Conservation (phyloP, 2,329 filamentous ascomycete genomes). For the Colletotrichum horii region DNA sequence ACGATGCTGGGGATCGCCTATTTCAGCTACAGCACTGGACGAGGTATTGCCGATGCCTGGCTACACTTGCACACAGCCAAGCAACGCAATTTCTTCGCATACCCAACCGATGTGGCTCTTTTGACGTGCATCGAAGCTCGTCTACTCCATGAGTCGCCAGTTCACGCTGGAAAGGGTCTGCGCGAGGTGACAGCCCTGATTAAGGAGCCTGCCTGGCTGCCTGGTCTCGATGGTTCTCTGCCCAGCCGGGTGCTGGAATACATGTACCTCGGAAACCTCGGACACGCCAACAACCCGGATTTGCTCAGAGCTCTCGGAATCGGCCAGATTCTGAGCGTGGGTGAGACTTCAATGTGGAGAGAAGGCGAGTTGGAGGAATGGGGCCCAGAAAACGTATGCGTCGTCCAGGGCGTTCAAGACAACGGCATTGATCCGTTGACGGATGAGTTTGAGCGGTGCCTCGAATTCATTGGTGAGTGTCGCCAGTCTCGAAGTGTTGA, state of each 20-base stretch:
- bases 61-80: constrained; percentile 80
- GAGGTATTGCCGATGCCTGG: constrained; percentile 85
- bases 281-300: constrained; percentile 92
- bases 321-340: constrained; percentile 86
- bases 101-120: constrained; percentile 85
- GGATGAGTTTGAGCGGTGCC: constrained; percentile 81
- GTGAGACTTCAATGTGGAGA: constrained; percentile 84
- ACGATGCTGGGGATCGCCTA: constrained; percentile 90
- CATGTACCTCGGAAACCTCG: constrained; percentile 94
- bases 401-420: constrained; percentile 88
- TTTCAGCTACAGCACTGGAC: constrained; percentile 87
- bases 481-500: neutral
- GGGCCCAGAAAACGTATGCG: constrained; percentile 79
- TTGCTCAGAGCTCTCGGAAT: constrained; percentile 83
- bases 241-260: constrained; percentile 90
- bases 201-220: constrained; percentile 79
- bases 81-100: constrained; percentile 93
- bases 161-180: constrained; percentile 51
- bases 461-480: constrained; percentile 87
- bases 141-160: constrained; percentile 74
- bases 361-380: constrained; percentile 73
- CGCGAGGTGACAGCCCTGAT: constrained; percentile 58
- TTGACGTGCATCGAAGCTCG: constrained; percentile 78
- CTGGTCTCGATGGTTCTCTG: constrained; percentile 84
- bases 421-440: constrained; percentile 95